Evolutionary conservation across 2,329 filamentous ascomycete species (phyloP).

Genomic region (Plectosphaerella cucumerina): DNA sequence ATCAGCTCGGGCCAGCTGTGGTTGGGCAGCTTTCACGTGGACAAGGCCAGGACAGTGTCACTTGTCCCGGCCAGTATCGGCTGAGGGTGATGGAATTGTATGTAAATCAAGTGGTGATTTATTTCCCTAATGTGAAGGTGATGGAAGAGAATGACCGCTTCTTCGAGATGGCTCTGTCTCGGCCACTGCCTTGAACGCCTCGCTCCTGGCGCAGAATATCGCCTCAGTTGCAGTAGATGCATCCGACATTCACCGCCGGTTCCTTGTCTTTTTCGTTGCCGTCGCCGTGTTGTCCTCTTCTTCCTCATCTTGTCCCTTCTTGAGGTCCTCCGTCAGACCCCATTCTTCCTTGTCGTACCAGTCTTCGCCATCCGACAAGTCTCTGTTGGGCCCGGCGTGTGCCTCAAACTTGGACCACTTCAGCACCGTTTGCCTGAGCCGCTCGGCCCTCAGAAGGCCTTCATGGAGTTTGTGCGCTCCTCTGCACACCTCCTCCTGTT

Average conservation of each 20-base stretch:
- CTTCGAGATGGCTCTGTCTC: background rate
- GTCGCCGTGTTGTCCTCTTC: conserved; percentile 65
- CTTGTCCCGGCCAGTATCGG: background rate
- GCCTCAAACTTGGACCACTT: conserved; percentile 76
- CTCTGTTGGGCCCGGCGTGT: conserved; percentile 60
- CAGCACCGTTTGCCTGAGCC: conserved; percentile 66
- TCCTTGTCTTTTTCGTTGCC: conserved; percentile 55
- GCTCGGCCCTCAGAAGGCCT: conserved; percentile 68
- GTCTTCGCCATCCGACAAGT: conserved; percentile 85
- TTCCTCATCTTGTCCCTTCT: conserved; percentile 79
- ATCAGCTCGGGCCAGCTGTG: background rate
- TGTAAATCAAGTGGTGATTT: background rate
- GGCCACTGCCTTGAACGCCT: background rate
- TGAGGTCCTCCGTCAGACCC: conserved; percentile 67
- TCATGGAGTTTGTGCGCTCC: conserved; percentile 64
- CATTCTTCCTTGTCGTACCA: conserved; percentile 85
- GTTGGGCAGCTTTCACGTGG: background rate
- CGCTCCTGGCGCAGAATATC: background rate
- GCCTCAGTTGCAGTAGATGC: background rate
- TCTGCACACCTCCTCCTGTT: conserved; percentile 79
- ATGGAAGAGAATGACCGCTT: background rate
- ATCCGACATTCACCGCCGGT: conserved; percentile 25
- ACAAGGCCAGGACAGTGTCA: background rate
- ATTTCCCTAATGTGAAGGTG: too few relatives aligned
- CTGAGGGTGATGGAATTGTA: background rate